A percentile compares a stretch with the other conserved stretches of the same genome.
These are phyloP conservation scores for Bassia scoparia DNA, from an alignment of 148 eudicot genomes.

Conservation along the genomic window DNA sequence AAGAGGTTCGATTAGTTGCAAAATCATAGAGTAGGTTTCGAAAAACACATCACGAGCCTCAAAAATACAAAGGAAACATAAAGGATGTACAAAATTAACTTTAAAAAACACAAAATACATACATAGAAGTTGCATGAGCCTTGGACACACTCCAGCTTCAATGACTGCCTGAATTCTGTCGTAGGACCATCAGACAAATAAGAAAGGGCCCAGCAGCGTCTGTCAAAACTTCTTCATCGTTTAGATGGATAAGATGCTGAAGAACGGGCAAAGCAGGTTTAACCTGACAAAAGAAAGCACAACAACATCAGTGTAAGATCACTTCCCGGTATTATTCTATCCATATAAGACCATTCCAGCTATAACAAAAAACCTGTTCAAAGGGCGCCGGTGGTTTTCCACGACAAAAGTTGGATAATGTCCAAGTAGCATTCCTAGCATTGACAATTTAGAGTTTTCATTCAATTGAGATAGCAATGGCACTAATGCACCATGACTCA, in stretches of 20 bases:
- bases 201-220: conserved; percentile 99
- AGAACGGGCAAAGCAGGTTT: conserved; percentile 82
- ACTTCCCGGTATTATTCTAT: not conserved
- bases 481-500: conserved; percentile 70
- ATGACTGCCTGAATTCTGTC: conserved; percentile 94
- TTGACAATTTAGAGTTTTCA: conserved; percentile 77
- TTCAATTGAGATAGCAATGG: conserved; percentile 86
- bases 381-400: conserved; percentile 92
- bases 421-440: conserved; percentile 99
- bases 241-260: conserved; percentile 60
- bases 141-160: conserved; percentile 80
- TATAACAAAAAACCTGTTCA: conserved; percentile 55
- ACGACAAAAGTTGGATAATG: conserved; percentile 83
- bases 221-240: conserved; percentile 88
- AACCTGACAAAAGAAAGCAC: conserved; percentile 41
- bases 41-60: not conserved
- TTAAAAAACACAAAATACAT: conserved; percentile 23
- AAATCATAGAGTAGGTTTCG: not conserved
- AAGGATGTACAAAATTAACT: not conserved
- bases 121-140: conserved; percentile 88
- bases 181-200: conserved; percentile 92
- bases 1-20: conserved; percentile 18
- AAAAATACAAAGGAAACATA: not conserved
- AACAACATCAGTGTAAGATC: not conserved
- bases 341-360: not conserved